Evolutionary conservation across 371 early-diverging fungal genomes (phyloP).

Genomic region (Rhizomucor pusillus): DNA sequence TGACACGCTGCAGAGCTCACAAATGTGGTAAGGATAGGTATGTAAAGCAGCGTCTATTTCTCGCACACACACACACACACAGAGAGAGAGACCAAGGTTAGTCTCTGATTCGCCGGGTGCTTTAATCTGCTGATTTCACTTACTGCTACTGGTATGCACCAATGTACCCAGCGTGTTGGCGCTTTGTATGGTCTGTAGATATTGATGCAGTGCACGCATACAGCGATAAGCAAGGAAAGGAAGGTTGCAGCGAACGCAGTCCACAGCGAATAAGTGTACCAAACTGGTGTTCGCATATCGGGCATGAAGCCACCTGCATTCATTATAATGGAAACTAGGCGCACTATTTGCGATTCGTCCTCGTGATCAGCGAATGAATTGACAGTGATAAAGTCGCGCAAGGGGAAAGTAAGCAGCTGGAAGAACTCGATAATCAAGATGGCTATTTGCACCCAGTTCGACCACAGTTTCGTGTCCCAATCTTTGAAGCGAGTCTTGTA

Average conservation of each 20-base stretch:
- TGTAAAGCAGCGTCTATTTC: constrained; percentile 43
- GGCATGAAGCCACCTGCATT: constrained; percentile 50
- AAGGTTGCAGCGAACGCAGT: constrained; percentile 32
- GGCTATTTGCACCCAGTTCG: constrained; percentile 57
- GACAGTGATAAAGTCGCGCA: constrained; percentile 51
- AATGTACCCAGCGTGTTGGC: constrained; percentile 54
- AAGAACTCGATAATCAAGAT: constrained; percentile 61
- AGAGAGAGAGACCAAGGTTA: too few relatives aligned
- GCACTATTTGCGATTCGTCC: constrained; percentile 16
- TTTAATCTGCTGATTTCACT: too few relatives aligned
- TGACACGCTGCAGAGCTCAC: constrained; percentile 62
- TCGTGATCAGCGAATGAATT: constrained; percentile 18
- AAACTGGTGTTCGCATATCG: constrained; percentile 47
- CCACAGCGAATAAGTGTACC: constrained; percentile 53
- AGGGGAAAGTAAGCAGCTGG: constrained; percentile 54
- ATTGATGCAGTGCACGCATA: constrained; percentile 36
- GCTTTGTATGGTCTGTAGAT: constrained; percentile 39
- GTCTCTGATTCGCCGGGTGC: too few relatives aligned
- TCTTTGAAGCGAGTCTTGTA: constrained; percentile 38
- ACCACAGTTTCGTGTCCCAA: constrained; percentile 44
- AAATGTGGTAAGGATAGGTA: constrained; percentile 53
- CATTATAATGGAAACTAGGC: constrained; percentile 28
- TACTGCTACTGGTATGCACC: constrained; percentile 61
- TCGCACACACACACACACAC: not conserved
- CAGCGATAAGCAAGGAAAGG: constrained; percentile 28